These are phyloP conservation scores for Rosa rugosa DNA, from an alignment of 306 rosid genomes.

Conservation along the genomic window DNA sequence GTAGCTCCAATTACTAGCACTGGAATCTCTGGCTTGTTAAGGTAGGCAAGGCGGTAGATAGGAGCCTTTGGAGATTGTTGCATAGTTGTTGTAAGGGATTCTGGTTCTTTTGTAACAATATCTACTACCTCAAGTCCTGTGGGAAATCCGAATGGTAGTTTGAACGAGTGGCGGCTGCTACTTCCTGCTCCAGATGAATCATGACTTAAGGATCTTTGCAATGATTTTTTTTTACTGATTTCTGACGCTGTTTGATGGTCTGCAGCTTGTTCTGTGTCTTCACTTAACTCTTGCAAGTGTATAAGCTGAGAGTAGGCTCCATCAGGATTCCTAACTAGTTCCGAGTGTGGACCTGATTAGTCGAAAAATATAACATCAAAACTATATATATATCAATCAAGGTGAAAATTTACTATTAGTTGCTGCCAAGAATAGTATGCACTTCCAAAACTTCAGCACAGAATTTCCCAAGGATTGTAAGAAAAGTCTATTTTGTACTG, in stretches of 20 bases:
- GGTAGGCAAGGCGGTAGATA: neutral
- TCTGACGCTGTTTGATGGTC: slow-evolving; percentile 41
- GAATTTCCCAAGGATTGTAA: no score
- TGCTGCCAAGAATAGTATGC: neutral
- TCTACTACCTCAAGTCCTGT: slow-evolving; percentile 41
- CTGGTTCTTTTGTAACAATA: slow-evolving; percentile 28
- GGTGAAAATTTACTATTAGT: neutral
- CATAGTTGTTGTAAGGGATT: neutral
- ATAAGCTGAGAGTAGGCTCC: slow-evolving; percentile 84
- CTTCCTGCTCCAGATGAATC: slow-evolving; percentile 59
- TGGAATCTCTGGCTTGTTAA: neutral
- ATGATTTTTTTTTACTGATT: slow-evolving; percentile 34
- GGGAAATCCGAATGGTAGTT: slow-evolving; percentile 67
- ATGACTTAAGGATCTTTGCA: slow-evolving; percentile 52
- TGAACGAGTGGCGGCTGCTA: slow-evolving; percentile 70
- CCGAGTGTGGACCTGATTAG: slow-evolving; percentile 65
- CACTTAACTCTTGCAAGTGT: slow-evolving; percentile 58
- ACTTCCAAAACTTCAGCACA: no score
- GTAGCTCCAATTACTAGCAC: neutral
- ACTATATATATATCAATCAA: neutral
- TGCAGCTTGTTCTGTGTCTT: slow-evolving; percentile 35
- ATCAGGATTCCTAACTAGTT: slow-evolving; percentile 57
- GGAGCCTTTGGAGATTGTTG: slow-evolving; percentile 38
- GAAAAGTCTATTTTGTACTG: neutral
- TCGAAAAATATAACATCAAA: neutral